Conservation (phyloP, 208 protist species). For the Leishmania guyanensis region DNA sequence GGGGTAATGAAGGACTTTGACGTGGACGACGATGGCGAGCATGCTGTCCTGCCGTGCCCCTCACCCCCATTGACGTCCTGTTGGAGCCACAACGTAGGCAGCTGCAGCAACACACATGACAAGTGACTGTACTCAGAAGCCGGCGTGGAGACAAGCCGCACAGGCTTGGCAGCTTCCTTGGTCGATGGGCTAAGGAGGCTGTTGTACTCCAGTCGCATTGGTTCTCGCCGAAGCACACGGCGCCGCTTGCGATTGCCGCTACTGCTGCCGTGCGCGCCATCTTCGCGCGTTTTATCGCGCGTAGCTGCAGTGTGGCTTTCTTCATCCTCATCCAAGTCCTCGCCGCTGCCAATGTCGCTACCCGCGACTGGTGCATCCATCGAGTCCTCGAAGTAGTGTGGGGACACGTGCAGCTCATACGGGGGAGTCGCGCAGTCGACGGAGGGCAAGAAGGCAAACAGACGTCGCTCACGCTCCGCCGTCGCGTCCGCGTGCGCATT, state of each 20-base stretch:
- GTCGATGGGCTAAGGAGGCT: neutral
- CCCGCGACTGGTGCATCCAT: neutral
- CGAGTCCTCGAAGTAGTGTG: conserved; percentile 28
- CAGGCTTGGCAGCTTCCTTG: neutral
- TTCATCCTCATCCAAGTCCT: neutral
- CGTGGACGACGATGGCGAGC: neutral
- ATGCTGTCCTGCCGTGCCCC: neutral
- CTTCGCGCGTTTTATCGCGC: neutral
- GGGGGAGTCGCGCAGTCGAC: conserved; percentile 27
- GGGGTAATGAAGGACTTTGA: neutral
- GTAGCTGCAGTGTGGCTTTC: neutral
- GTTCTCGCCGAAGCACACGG: conserved; percentile 17
- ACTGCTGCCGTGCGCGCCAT: neutral
- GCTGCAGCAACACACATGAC: conserved; percentile 22
- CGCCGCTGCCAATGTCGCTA: conserved; percentile 14
- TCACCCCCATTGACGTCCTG: neutral
- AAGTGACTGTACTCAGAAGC: conserved; percentile 21
- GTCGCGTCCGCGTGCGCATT: neutral
- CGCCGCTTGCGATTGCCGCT: conserved; percentile 4
- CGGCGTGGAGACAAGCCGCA: conserved; percentile 21
- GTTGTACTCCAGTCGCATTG: conserved; percentile 31
- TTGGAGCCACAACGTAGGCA: conserved; percentile 20
- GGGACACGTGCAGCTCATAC: conserved; percentile 19
- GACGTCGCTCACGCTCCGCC: conserved; percentile 16
- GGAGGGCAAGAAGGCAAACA: conserved; percentile 34